Evolutionary conservation across 441 rosid genomes (phyloP).

Genomic region (Pelargonium fulgidum): DNA sequence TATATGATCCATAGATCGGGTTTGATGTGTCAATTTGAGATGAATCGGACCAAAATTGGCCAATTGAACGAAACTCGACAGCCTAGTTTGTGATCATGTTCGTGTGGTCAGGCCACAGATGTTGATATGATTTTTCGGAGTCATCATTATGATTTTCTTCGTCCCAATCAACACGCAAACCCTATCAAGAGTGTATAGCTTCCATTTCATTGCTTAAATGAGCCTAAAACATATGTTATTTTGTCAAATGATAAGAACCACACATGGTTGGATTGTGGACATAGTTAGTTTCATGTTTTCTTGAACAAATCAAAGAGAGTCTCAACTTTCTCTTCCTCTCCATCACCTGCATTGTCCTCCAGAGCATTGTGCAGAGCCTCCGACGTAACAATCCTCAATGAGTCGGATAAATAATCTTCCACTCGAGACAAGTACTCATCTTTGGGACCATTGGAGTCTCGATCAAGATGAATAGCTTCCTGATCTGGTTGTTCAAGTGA

Average conservation of each 20-base stretch:
- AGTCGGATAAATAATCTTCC: slow-evolving; percentile 54
- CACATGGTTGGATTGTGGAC: not conserved
- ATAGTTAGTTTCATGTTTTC: slow-evolving; percentile 32
- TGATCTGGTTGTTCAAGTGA: slow-evolving; percentile 41
- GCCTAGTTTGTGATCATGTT: no score
- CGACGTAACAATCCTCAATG: slow-evolving; percentile 30
- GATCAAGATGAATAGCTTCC: slow-evolving; percentile 31
- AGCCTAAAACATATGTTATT: not conserved
- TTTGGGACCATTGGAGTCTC: slow-evolving; percentile 27
- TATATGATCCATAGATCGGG: no score
- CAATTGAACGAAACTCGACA: no score
- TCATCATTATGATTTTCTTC: no score
- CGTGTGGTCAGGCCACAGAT: no score
- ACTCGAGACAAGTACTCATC: slow-evolving; percentile 44
- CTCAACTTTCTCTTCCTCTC: slow-evolving; percentile 36
- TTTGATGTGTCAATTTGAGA: no score
- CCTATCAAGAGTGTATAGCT: not conserved
- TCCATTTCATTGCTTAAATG: not conserved
- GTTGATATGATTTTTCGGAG: no score
- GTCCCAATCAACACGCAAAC: no score
- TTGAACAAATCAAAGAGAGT: slow-evolving; percentile 55
- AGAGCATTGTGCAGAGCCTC: slow-evolving; percentile 34
- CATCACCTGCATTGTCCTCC: slow-evolving; percentile 32
- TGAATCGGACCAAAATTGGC: no score
- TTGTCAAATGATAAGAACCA: not conserved